Conservation (phyloP, 75 land plant genomes). For the Picea sitchensis region DNA sequence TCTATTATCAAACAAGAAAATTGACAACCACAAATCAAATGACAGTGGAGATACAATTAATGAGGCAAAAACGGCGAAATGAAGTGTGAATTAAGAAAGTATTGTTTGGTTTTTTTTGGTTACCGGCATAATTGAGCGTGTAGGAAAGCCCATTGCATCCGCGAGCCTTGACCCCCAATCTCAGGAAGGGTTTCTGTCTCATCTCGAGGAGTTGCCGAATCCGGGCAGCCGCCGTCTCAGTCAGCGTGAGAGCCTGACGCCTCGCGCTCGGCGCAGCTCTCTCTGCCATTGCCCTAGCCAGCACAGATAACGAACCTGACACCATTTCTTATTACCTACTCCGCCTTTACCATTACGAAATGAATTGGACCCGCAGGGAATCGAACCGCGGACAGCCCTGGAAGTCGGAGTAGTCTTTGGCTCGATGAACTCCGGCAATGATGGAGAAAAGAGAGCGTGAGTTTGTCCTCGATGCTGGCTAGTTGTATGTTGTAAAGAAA, state of each 20-base stretch:
- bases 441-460: not conserved
- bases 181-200: conserved; percentile 62
- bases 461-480: not conserved
- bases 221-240: conserved; percentile 67
- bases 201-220: conserved; percentile 60
- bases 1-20: no score
- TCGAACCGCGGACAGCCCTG: no score
- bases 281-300: conserved; percentile 15
- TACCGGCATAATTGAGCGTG: conserved; percentile 89
- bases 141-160: conserved; percentile 95
- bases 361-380: no score
- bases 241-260: conserved; percentile 58
- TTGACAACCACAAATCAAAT: no score
- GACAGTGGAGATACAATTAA: no score
- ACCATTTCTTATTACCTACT: no score
- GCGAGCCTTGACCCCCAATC: conserved; percentile 86
- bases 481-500: not conserved
- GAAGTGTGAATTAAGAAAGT: not conserved
- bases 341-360: no score
- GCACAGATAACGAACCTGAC: no score
- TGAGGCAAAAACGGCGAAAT: not conserved
- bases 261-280: conserved; percentile 16
- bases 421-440: no score
- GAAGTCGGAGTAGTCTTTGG: no score
- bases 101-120: not conserved